A percentile compares a stretch with the other conserved stretches of the same genome.
These are phyloP conservation scores for Glycine tomentella DNA, from an alignment of 306 rosid genomes.

Conservation along the genomic window DNA sequence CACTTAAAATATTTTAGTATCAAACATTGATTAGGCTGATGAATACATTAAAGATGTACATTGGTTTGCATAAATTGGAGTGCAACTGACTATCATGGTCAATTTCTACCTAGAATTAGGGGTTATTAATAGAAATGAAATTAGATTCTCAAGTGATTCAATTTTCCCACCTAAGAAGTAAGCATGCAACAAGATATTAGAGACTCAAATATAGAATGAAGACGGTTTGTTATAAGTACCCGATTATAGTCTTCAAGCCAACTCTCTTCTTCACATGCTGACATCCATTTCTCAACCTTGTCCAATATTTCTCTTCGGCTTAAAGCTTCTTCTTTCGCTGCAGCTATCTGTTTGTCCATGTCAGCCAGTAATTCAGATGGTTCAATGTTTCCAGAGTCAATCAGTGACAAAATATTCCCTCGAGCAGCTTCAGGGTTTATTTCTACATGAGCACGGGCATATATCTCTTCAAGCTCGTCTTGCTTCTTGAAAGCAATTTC, in stretches of 20 bases:
- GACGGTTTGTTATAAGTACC: constrained; percentile 51
- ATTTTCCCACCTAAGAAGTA: constrained; percentile 14
- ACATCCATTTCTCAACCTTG: constrained; percentile 98
- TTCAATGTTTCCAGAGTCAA: constrained; percentile 79
- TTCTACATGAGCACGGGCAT: constrained; percentile 79
- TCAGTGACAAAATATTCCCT: constrained; percentile 77
- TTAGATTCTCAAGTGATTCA: background rate
- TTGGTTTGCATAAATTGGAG: too few relatives aligned
- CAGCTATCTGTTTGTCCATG: constrained; percentile 86
- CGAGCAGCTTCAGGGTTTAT: constrained; percentile 78
- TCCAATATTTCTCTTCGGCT: constrained; percentile 94
- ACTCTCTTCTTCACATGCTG: constrained; percentile 97
- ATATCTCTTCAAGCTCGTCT: constrained; percentile 86
- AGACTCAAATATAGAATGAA: background rate
- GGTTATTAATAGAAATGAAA: too few relatives aligned
- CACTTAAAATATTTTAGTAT: too few relatives aligned
- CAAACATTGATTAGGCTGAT: too few relatives aligned
- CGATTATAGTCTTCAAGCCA: constrained; percentile 99
- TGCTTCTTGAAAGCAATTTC: constrained; percentile 96
- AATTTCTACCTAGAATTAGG: too few relatives aligned
- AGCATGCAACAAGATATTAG: constrained; percentile 11
- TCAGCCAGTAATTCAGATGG: constrained; percentile 84
- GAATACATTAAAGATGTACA: too few relatives aligned
- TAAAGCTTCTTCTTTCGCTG: constrained; percentile 84
- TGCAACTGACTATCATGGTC: too few relatives aligned